Evolutionary conservation across 2,329 filamentous ascomycete species (phyloP).

Genomic region (Macrophomina pseudophaseolina): DNA sequence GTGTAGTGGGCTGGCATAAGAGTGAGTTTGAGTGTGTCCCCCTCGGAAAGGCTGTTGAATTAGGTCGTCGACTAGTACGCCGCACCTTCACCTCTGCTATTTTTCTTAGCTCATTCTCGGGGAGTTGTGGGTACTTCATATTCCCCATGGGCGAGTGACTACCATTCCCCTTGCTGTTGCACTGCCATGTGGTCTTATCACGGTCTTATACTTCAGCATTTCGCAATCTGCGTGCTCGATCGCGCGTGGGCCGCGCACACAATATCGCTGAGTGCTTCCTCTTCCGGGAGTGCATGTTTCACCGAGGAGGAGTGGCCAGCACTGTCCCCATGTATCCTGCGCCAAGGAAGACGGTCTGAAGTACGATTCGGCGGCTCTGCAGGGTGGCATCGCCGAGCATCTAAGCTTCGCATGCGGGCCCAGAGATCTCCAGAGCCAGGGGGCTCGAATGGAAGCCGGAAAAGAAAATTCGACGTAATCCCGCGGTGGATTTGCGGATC

Average conservation of each 20-base stretch:
- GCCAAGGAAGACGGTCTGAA: constrained; percentile 6
- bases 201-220: not conserved
- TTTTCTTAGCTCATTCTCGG: not conserved
- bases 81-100: not conserved
- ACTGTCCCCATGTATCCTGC: not conserved
- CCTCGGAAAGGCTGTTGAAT: too few species aligned
- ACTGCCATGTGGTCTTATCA: not conserved
- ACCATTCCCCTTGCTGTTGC: not conserved
- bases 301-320: not conserved
- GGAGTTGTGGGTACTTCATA: not conserved
- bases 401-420: constrained; percentile 5
- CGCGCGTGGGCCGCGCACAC: not conserved
- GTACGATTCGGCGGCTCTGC: constrained; percentile 8
- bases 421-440: constrained; percentile 7
- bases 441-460: not conserved
- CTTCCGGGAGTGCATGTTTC: not conserved
- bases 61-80: too few species aligned
- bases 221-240: not conserved
- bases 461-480: constrained; percentile 5
- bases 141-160: not conserved
- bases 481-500: constrained; percentile 6
- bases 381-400: not conserved
- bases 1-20: not conserved
- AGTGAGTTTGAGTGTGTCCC: too few species aligned
- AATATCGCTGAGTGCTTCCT: not conserved